Conservation (phyloP, 441 rosid genomes). For the Gossypium lobatum region DNA sequence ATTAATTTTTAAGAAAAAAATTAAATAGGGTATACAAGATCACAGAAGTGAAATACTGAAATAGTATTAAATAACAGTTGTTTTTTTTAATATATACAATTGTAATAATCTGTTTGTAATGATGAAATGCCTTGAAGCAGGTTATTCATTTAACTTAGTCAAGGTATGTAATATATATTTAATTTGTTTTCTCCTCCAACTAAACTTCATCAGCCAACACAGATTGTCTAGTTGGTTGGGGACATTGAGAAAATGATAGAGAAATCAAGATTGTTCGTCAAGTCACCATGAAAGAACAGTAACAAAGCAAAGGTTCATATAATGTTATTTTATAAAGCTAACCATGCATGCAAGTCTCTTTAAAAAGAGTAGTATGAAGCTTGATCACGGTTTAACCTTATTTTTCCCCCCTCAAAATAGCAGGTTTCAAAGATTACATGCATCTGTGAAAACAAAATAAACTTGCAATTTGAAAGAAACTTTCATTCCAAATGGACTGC, state of each 20-base stretch:
- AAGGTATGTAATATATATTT: neutral
- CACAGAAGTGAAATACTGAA: neutral
- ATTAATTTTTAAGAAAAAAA: neutral
- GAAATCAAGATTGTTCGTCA: neutral
- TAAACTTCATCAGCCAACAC: slow-evolving; percentile 8
- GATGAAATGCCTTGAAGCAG: neutral
- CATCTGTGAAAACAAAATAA: neutral
- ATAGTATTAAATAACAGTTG: neutral
- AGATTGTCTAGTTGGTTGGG: slow-evolving; percentile 6
- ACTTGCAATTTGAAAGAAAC: no score
- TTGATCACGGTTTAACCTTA: neutral
- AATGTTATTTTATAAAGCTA: no score
- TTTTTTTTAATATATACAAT: neutral
- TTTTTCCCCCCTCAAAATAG: neutral
- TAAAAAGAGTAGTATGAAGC: neutral
- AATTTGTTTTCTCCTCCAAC: neutral
- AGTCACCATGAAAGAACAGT: neutral
- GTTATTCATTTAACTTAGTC: slow-evolving; percentile 7
- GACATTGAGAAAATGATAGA: neutral
- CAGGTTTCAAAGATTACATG: neutral
- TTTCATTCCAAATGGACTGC: neutral
- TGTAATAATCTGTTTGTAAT: neutral
- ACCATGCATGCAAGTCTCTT: no score
- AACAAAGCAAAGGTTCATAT: no score
- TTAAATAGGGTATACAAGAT: neutral